Evolutionary conservation across 208 protist species (phyloP), one percentile per base, ranked within the genome.

Genomic region (Leishmania martiniquensis): DNA sequence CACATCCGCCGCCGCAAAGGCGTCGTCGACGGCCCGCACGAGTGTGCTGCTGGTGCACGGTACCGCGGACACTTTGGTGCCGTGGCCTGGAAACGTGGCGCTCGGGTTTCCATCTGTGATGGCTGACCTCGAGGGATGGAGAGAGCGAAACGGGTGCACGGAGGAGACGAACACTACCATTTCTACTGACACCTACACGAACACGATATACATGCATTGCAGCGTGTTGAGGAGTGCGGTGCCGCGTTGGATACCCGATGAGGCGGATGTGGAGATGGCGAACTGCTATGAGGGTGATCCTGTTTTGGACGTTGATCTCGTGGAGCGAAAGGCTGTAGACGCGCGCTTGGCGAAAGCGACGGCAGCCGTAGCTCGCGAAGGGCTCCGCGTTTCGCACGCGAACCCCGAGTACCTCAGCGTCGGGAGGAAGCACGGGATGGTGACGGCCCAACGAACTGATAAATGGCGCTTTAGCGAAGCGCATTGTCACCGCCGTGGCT

Each of bases 21-120:
- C 75, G 25, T 72, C 82, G 5, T 80, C 72, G 44, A 39, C 49
- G 37, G 34, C 68, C 13, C 78, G 86, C 37, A 45, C 83, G 4
- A 90, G 78, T 74, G 85, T 96, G 76, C 84, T 96, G 73, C 89
- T 93, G 87, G 77, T 96, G 34, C 89, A 93, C 82, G 92, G 92
- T 5, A 85, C 86, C 39, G 73, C 72, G 3, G 92, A 96, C 77
- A 15, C 49, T n/a, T 78, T 87, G 79, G 90, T 96, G 32, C 90
- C 92, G 22, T 87, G 91, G 86, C 60, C 22, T 34, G 90, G 92
- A 39, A 90, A 85, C 81, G 29, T 9, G 1, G 44, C 88, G 0
- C 75, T 96, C 6, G 89, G 89, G 3, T 95, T 95, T 67, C 90
- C 92, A 1, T 69, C 82, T 4, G 32, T 92, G 4, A 5, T 37